Base-by-base conservation (phyloP, 208 protist genomes). In the Crithidia brevicula region DNA sequence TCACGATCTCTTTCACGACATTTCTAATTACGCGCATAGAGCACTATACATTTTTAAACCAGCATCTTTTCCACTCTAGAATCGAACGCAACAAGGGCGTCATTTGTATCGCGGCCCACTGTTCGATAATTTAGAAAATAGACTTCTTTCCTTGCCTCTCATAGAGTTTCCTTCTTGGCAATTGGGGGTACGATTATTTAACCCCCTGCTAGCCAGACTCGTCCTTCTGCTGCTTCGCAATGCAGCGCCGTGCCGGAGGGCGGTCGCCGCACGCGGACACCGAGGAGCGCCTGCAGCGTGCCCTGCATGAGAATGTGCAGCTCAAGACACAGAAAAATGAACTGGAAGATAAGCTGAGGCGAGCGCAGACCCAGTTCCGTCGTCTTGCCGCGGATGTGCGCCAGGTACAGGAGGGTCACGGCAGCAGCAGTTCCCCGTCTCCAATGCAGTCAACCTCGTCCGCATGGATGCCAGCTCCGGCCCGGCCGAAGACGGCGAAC, bases 301-400 rank as follows among this genome's bases (percentile, higher is more conserved):
- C 81, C 5, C 51, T 89, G 53, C 78, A 94, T 9, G 91, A 93
- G 59, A 92, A 92, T 56, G 42, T 72, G 3, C 60, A 72, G 4
- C 81, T 96, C 8, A 92, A 93, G 64, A 51, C 63, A 13, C 73
- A 91, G 49, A 65, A 75, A 20, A 81, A 78, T 27, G 80, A 89
- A 16, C 53, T 85, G 31, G 66, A 80, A 47, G 85, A 88, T 9
- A 94, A 93, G 69, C 76, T 94, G 8, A 84, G 73, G 28, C 56
- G 76, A 8, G 67, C 92, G 51, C 81, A 88, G 62, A 85, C 83
- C 28, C 85, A 96, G 74, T 96, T 94, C 54, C 82, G 81, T 9
- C 79, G 79, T 38, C 66, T 96, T n/a, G 72, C 54, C n/a, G 71
- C 67, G 6, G 88, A 96, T 59, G 74, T 86, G 72, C 58, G 70